A percentile compares a stretch with the other conserved stretches of the same genome.
Conservation (phyloP, 495 filamentous ascomycete genomes). For the Aspergillus funiculosus region DNA sequence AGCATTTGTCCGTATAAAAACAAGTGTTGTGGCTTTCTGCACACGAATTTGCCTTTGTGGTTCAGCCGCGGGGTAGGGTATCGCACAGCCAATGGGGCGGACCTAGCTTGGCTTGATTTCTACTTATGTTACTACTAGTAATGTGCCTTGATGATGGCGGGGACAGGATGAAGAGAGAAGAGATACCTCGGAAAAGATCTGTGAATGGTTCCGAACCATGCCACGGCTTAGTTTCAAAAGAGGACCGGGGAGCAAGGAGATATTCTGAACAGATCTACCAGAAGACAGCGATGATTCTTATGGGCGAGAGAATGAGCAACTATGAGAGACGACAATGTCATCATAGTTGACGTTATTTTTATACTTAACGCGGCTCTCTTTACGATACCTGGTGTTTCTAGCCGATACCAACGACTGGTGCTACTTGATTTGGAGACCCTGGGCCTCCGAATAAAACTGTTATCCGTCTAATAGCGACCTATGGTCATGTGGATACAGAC, state of each 20-base stretch:
- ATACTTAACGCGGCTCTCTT: neutral
- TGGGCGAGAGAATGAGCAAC: conserved; percentile 2
- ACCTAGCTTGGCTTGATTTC: neutral
- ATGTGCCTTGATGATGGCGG: neutral
- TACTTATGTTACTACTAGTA: too few relatives aligned
- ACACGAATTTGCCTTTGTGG: neutral
- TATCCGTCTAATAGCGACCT: neutral
- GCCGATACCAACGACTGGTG: neutral
- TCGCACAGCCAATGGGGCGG: neutral
- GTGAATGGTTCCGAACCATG: neutral
- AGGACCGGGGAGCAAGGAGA: neutral
- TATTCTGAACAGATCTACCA: neutral
- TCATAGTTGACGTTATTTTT: conserved; percentile 1
- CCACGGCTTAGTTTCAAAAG: neutral
- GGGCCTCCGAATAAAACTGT: neutral
- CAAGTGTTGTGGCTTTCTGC: neutral
- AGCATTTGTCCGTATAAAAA: neutral
- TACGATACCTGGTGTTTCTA: conserved; percentile 4
- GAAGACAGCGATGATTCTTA: neutral
- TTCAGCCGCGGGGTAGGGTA: neutral
- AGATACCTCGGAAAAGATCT: neutral
- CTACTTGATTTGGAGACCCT: neutral
- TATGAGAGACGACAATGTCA: neutral
- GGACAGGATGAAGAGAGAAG: neutral
- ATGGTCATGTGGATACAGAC: neutral